Percentiles rank a stretch among this genome's conserved stretches.
phyloP scores from a whole-genome alignment of 495 filamentous ascomycete species.

The Baudoinia panamericana region DNA sequence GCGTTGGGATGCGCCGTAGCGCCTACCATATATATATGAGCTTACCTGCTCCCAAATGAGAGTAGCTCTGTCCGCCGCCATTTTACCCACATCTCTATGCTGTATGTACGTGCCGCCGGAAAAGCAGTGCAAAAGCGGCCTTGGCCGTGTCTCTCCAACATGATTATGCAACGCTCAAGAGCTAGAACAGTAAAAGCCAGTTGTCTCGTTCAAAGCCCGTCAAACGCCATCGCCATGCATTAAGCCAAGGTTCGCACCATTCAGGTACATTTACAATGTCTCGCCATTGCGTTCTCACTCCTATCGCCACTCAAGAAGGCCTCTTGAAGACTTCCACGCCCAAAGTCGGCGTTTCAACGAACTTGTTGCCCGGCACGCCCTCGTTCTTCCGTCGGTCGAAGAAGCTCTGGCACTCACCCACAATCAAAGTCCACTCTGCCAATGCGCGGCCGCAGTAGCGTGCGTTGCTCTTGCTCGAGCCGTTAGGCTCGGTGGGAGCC shows the following conservation, averaged over 20 bases:
- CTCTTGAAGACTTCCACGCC: constrained; percentile 74
- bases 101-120: no score
- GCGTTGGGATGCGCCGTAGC: no score
- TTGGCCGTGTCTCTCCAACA: no score
- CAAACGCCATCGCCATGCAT: constrained; percentile 5
- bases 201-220: no score
- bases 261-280: constrained; percentile 1
- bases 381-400: constrained; percentile 76
- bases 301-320: constrained; percentile 24
- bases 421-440: constrained; percentile 78
- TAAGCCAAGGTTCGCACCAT: no score
- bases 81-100: no score
- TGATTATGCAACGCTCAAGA: no score
- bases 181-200: no score
- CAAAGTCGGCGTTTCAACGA: constrained; percentile 78
- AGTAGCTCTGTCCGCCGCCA: no score
- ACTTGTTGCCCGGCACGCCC: constrained; percentile 58
- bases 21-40: no score
- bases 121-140: no score
- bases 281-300: background rate
- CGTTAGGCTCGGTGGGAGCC: constrained; percentile 22
- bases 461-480: constrained; percentile 30
- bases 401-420: constrained; percentile 84
- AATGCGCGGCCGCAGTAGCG: constrained; percentile 80
- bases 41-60: no score